phyloP scores from a whole-genome alignment of 1,139 yeast species.

The Wickerhamiella infanticola region DNA sequence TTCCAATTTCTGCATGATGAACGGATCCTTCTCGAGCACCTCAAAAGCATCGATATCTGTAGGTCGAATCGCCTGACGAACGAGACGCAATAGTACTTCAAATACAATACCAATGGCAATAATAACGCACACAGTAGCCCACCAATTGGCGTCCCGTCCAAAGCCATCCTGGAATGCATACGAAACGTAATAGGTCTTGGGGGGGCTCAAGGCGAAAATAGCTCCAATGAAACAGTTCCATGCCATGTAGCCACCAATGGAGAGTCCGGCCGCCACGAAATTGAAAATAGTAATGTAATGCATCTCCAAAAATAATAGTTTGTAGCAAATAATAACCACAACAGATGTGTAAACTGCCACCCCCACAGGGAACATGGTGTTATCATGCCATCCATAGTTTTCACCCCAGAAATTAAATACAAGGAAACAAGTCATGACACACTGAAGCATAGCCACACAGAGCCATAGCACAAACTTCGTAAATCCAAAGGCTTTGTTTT shows the following conservation, averaged over 20 bases:
- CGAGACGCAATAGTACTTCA: constrained; percentile 48
- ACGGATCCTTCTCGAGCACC: constrained; percentile 54
- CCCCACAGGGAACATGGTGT: constrained; percentile 71
- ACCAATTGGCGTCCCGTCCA: constrained; percentile 70
- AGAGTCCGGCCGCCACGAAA: constrained; percentile 52
- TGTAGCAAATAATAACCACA: constrained; percentile 56
- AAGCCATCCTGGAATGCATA: constrained; percentile 52
- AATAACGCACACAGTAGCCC: constrained; percentile 58
- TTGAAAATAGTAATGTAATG: constrained; percentile 63
- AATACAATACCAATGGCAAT: constrained; percentile 34
- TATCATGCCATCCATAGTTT: constrained; percentile 58
- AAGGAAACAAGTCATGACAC: constrained; percentile 55
- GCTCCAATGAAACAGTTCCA: constrained; percentile 73
- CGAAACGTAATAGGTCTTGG: constrained; percentile 56
- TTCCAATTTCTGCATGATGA: constrained; percentile 56
- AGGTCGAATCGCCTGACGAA: constrained; percentile 43
- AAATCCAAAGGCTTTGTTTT: constrained; percentile 61
- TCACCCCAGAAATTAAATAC: constrained; percentile 59
- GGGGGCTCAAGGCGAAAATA: constrained; percentile 42
- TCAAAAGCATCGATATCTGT: constrained; percentile 70
- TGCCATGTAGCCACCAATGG: constrained; percentile 72
- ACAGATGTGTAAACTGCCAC: constrained; percentile 57
- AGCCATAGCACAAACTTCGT: constrained; percentile 64
- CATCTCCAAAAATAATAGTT: constrained; percentile 72
- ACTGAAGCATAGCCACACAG: constrained; percentile 56